Evolutionary conservation across 2,329 filamentous ascomycete species (phyloP), one percentile per base, ranked within the genome.

Genomic region (Bipolaris cookei): DNA sequence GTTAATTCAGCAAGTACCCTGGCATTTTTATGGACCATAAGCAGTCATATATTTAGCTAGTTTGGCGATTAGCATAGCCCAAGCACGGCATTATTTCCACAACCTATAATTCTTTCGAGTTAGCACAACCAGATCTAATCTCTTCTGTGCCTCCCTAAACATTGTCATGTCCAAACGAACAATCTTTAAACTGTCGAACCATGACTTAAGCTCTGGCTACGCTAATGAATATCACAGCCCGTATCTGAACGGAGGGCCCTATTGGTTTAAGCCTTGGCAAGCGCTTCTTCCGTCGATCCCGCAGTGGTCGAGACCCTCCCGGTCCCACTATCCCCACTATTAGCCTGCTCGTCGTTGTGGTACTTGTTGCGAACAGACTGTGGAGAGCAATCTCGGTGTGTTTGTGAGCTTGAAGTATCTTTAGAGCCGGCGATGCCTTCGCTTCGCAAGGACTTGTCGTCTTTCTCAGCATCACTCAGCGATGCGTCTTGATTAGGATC

Each of bases 231-330:
- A 39, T 14, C 56, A 44, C 25, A 47, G 53, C 16, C 53, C 59
- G 23, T 62, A 35, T 53, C 43, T 56, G 45, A 64, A 53, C 14
- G 53, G 43, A 21, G 59, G 18, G 56, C 39, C 38, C 59, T 49
- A 21, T 58, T 62, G 30, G 63, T 38, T 56, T 50, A 63, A 14
- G 47, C 64, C n/a, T 56, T 51, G 28, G 48, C 55, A 37, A 57
- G 54, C 28, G 55, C 46, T 25, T 49, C 54, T 44, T 61, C 50
- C 20, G 51, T 46, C 14, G 54, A 47, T 13, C 21, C 52, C 21
- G 50, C 34, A 51, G 47, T 45, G 30, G 43, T 32, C 10, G 48
- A 41, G 20, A 45, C 28, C 41, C 46, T 30, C 23, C 7, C 18
- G 10, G 13, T 42, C 34, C 52, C 16, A n/a, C 30, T n/a, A 5